phyloP scores from a whole-genome alignment of 108 stramenopile species.

The Fragilaria crotonensis region DNA sequence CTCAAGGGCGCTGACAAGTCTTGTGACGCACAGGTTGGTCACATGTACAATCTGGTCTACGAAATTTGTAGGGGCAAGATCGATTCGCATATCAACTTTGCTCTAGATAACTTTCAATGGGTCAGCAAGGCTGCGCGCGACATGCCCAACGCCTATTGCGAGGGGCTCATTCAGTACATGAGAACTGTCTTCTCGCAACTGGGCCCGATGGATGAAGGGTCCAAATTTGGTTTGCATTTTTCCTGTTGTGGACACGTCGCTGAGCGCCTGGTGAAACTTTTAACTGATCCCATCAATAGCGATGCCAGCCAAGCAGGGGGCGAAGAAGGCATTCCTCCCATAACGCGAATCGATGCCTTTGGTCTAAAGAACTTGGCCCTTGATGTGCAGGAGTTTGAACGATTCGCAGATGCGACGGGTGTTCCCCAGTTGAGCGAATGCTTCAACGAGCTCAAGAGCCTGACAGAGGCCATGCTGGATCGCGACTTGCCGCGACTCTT shows the following conservation, averaged over 20 bases:
- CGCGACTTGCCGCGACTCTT: conserved; percentile 68
- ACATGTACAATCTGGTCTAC: conserved; percentile 80
- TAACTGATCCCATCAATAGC: conserved; percentile 43
- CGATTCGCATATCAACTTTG: conserved; percentile 77
- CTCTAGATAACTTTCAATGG: conserved; percentile 82
- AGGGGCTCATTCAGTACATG: conserved; percentile 80
- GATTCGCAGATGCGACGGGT: conserved; percentile 72
- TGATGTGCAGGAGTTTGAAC: conserved; percentile 76
- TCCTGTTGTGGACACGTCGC: conserved; percentile 88
- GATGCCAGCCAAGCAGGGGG: conserved; percentile 7
- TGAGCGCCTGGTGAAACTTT: conserved; percentile 70
- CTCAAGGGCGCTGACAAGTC: conserved; percentile 76
- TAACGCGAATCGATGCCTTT: conserved; percentile 79
- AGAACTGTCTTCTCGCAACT: conserved; percentile 65
- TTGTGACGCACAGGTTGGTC: conserved; percentile 82
- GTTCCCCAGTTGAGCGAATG: conserved; percentile 81
- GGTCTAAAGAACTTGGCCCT: conserved; percentile 72
- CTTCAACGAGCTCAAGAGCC: conserved; percentile 75
- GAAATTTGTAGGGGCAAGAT: conserved; percentile 84
- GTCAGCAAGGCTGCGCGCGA: conserved; percentile 65
- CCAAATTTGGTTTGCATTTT: conserved; percentile 79
- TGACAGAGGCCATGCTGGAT: conserved; percentile 73
- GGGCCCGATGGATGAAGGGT: conserved; percentile 89
- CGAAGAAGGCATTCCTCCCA: conserved; percentile 52
- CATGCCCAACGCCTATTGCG: conserved; percentile 79